These are phyloP conservation scores for Abrus pulchellus DNA, from an alignment of 306 rosid species.

Conservation along the genomic window DNA sequence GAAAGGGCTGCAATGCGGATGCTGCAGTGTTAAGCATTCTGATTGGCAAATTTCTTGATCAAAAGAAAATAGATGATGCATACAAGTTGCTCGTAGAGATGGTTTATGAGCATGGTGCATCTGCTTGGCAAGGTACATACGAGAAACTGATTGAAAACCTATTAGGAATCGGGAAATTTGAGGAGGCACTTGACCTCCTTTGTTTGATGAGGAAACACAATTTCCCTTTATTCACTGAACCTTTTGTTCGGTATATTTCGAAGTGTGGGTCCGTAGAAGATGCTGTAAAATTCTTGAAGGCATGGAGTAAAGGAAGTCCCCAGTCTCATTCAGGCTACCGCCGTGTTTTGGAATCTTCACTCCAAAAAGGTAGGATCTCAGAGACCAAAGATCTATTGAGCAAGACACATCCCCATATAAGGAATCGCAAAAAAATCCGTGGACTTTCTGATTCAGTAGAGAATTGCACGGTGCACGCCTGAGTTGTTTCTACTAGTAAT, in stretches of 20 bases:
- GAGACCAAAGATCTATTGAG: slow-evolving; percentile 82
- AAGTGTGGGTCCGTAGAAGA: slow-evolving; percentile 85
- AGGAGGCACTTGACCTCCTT: slow-evolving; percentile 81
- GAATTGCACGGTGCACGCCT: slow-evolving; percentile 2
- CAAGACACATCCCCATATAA: slow-evolving; percentile 76
- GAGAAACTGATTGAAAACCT: slow-evolving; percentile 69
- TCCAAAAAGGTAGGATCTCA: slow-evolving; percentile 71
- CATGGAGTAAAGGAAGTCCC: slow-evolving; percentile 45
- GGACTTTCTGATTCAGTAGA: slow-evolving; percentile 68
- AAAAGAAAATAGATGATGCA: slow-evolving; percentile 69
- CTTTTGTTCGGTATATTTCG: slow-evolving; percentile 69
- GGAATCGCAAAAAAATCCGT: slow-evolving; percentile 56
- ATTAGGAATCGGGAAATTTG: slow-evolving; percentile 63
- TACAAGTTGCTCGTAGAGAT: slow-evolving; percentile 68
- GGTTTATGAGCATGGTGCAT: slow-evolving; percentile 54
- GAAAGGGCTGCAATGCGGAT: slow-evolving; percentile 65
- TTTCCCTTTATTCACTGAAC: slow-evolving; percentile 65
- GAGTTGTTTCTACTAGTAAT: slow-evolving; percentile 18
- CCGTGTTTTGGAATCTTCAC: slow-evolving; percentile 71
- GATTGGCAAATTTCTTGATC: slow-evolving; percentile 64
- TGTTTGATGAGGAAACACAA: slow-evolving; percentile 74
- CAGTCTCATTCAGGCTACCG: slow-evolving; percentile 68
- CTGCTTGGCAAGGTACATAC: slow-evolving; percentile 82
- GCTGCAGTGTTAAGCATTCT: slow-evolving; percentile 76
- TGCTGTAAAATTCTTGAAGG: slow-evolving; percentile 76